Evolutionary conservation across 2,329 filamentous ascomycete genomes (phyloP), one percentile per base, ranked within the genome.

Genomic region (Ascochyta koolunga): DNA sequence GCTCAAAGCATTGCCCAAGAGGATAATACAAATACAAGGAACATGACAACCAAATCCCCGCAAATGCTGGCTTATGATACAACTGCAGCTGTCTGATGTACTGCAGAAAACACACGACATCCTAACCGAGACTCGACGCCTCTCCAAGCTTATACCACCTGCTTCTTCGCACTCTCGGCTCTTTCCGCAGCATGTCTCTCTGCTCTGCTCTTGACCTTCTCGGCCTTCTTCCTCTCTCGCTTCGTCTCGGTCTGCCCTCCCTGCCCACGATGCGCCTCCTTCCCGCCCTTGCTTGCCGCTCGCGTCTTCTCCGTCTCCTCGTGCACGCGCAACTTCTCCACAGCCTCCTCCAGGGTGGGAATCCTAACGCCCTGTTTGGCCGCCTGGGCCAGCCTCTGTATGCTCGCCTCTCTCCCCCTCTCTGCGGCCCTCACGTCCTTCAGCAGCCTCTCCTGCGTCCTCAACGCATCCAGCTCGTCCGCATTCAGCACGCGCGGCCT

Each of bases 401-500:
- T 52, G 39, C 71, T 73, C 18, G 60, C 56, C 15, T 51, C 25
- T 16, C 73, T 59, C 8, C 74, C 73, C 29, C 60, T 60, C 7
- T 70, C 69, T n/a, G 77, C 74, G 56, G 78, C 77, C 47, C 85
- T 78, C 62, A 83, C 79, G 35, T 83, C 78, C 73, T 90, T 90
- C 31, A 76, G 78, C 27, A 78, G 75, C 50, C 82, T 82, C 72
- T 85, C 82, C 25, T 76, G 75, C 42, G 86, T 80, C 52, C 83
- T 80, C 45, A 79, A 77, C 44, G 72, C 80, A 64, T 85, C 79
- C 37, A 84, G 78, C 73, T 92, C 85, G 45, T 86, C 84, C 39
- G 85, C 72, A 0, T 81, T 86, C 22, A 88, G 87, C 10, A 95
- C 80, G 0, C 85, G 80, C 5, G 88, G 86, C 6, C 90, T 80